Evolutionary conservation across 768 basidiomycete species (phyloP).

Genomic region (Boletellus ananiceps): DNA sequence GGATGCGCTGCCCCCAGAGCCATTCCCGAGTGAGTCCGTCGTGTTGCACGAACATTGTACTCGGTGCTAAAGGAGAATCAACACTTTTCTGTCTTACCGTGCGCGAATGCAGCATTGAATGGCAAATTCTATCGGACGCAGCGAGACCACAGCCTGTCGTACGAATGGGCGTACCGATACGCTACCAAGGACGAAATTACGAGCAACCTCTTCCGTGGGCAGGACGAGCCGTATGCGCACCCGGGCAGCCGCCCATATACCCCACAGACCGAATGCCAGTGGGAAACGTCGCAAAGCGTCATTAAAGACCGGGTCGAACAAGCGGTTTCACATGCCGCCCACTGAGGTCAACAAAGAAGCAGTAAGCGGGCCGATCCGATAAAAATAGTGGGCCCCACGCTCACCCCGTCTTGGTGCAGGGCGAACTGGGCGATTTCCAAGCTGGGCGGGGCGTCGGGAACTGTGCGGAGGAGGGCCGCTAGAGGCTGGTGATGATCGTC

Average conservation of each 20-base stretch:
- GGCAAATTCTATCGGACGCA: slow-evolving; percentile 14
- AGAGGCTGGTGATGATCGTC: background rate
- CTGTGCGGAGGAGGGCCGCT: slow-evolving; percentile 2
- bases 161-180: slow-evolving; percentile 30
- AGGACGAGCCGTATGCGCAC: slow-evolving; percentile 11
- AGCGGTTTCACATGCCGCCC: background rate
- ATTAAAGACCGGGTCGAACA: slow-evolving; percentile 3
- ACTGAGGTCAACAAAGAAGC: background rate
- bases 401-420: background rate
- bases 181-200: slow-evolving; percentile 29
- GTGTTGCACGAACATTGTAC: background rate
- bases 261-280: background rate
- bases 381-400: background rate
- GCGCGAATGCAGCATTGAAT: slow-evolving; percentile 17
- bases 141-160: background rate
- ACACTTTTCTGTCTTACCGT: background rate
- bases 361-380: background rate
- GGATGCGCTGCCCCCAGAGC: slow-evolving; percentile 7
- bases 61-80: slow-evolving; percentile 1
- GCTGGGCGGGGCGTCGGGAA: background rate
- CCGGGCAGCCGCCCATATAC: background rate
- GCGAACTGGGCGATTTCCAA: background rate
- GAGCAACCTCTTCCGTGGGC: slow-evolving; percentile 22
- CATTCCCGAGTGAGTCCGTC: slow-evolving; percentile 26
- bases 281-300: slow-evolving; percentile 8